Evolutionary conservation across 2,329 filamentous ascomycete genomes (phyloP), one percentile per base, ranked within the genome.

Genomic region (Diaporthe citriasiana): DNA sequence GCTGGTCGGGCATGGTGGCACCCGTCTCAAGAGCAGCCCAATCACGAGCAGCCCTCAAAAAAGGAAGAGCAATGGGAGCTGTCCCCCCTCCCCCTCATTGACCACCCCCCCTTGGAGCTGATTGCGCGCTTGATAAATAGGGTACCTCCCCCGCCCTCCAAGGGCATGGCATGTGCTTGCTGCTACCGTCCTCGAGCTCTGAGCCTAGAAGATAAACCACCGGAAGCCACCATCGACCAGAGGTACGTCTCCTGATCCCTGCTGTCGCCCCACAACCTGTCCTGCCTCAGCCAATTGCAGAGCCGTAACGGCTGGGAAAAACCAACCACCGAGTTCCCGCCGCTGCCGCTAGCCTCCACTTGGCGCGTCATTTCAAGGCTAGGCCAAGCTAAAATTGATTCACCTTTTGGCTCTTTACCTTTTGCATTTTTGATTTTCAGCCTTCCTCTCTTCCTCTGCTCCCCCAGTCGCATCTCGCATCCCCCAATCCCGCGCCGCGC

Each of bases 71-170:
- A 53, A 10, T 68, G 47, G 63, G 30, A 38, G 68, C 57, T 60
- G 68, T 22, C n/a, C 27, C 60, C 30, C 63, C 47, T 51, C 63
- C 63, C 47, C 63, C 63, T 51, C 63, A 19, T 66, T 33, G 30
- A 5, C 45, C 30, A 30, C 60, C 63, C 45, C 63, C 73, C 73
- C 45, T 66, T 55, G 55, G 63, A 73, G 73, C 73, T 75, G 73
- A 75, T 74, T 77, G 77, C 76, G 76, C 74, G 80, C 38, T 35
- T 60, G 78, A 82, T 83, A 83, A 83, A 83, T 83, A 83, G 81
- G 79, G 77, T 78, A 79, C 77, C 76, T 78, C 80, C 79, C 71
- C 73, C 35, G 70, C 57, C 42, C 76, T 80, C 81, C 78, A 80
- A 79, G 78, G 79, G 76, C 78, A 79, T 81, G 79, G 80, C 78